Base-by-base conservation (phyloP, 768 basidiomycete species). In the Xanthoconium purpureum region DNA sequence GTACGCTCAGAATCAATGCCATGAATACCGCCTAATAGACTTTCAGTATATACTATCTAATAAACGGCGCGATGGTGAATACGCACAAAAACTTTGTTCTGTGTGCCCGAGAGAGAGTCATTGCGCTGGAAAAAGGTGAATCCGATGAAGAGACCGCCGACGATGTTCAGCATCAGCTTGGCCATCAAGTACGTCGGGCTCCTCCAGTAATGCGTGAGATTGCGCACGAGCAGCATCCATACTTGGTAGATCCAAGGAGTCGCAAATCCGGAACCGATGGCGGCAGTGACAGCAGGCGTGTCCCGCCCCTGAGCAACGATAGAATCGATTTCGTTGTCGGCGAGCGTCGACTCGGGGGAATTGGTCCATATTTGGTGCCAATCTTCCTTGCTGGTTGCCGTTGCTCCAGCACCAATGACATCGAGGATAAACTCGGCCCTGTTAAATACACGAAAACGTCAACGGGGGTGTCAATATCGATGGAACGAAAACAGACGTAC, bases 331-430 rank as follows among this genome's bases (percentile, higher is more conserved):
- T 81, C 76, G 0, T 63, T 55, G 45, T 74, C 66, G 5, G 77
- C 44, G 0, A 57, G 61, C n/a, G 46, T 56, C 1, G 74, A 64
- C 61, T 88, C 82, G 0, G 74, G 71, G 0, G 84, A 81, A 6
- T 77, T 66, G 18, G 67, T 63, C 87, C 88, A 91, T n/a, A 79
- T 67, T 7, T 79, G 71, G 47, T 80, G 77, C 88, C 89, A 91
- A 56, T 89, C 78, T 28, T 70, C 70, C 14, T 61, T 60, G 52
- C 77, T 83, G 15, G 77, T 74, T 1, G 84, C 81, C 2, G 85
- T 84, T 2, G 83, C 83, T 3, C 88, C 88, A 30, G 89, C 87
- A 17, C 88, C 89, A 54, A 89, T 89, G 44, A 83, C 86, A 29
- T 86, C 84, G 18, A 90, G 78, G 76, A 84, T 84, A 57, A 78